Conservation (phyloP, 1,284 basidiomycete genomes). For the Mycena citricolor region DNA sequence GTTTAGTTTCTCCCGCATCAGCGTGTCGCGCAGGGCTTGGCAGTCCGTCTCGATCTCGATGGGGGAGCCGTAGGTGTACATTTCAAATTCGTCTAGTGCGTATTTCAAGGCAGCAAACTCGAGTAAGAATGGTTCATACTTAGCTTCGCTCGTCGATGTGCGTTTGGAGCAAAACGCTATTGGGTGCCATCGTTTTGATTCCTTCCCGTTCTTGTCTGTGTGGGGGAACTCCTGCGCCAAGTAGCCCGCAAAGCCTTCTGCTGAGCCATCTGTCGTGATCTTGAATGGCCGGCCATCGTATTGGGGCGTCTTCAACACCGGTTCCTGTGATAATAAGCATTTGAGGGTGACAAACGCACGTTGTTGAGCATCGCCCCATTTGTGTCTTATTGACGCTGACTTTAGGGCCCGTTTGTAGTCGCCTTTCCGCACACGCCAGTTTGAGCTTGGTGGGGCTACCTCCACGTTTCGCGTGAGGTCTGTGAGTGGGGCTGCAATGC, state of each 20-base stretch:
- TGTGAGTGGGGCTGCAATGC: constrained; percentile 30
- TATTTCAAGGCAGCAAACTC: constrained; percentile 36
- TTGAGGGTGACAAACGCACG: constrained; percentile 33
- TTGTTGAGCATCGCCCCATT: constrained; percentile 31
- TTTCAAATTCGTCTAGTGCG: constrained; percentile 30
- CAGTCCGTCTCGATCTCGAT: constrained; percentile 35
- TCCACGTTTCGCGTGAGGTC: constrained; percentile 29
- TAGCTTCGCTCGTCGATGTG: constrained; percentile 30
- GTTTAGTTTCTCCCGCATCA: constrained; percentile 24
- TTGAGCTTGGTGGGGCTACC: constrained; percentile 22
- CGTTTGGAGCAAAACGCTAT: constrained; percentile 33
- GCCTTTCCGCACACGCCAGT: constrained; percentile 21
- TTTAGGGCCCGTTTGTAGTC: constrained; percentile 26
- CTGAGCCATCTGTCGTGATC: constrained; percentile 36
- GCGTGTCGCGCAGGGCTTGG: constrained; percentile 30
- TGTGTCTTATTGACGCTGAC: constrained; percentile 21
- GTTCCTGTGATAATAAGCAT: constrained; percentile 28
- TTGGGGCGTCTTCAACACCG: constrained; percentile 28
- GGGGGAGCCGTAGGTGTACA: constrained; percentile 30
- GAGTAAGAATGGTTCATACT: constrained; percentile 35
- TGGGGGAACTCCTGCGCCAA: constrained; percentile 28
- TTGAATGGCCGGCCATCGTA: constrained; percentile 36
- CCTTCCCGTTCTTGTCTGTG: constrained; percentile 26
- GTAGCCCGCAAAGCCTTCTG: constrained; percentile 34
- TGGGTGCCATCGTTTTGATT: constrained; percentile 26